Evolutionary conservation across 2,329 filamentous ascomycete genomes (phyloP).

Genomic region (Alternaria sp.): DNA sequence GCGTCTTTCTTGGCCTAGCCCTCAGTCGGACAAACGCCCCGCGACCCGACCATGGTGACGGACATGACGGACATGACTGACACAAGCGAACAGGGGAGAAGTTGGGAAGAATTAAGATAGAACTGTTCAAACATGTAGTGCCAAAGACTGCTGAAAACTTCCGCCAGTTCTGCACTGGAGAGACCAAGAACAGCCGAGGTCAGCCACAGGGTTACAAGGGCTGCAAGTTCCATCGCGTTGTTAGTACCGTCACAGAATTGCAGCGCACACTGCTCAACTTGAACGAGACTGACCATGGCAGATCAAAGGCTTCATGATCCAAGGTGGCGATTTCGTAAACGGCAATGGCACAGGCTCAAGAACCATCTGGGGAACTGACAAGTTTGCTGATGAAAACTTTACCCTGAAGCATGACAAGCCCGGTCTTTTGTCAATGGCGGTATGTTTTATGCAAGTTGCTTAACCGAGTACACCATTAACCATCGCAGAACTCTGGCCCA

Average conservation of each 20-base stretch:
- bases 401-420: constrained; percentile 76
- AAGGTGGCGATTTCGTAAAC: constrained; percentile 94
- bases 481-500: constrained; percentile 78
- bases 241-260: constrained; percentile 58
- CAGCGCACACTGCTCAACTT: background rate
- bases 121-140: constrained; percentile 84
- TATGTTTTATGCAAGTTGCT: constrained; percentile 5
- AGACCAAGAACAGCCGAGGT: constrained; percentile 79
- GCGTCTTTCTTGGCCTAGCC: constrained; percentile 24
- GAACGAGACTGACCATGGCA: constrained; percentile 49
- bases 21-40: constrained; percentile 9
- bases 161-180: constrained; percentile 94
- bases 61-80: constrained; percentile 35
- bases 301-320: constrained; percentile 98
- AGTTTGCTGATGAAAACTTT: constrained; percentile 93
- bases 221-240: constrained; percentile 91
- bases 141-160: constrained; percentile 96
- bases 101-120: constrained; percentile 50
- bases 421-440: constrained; percentile 88
- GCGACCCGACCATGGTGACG: constrained; percentile 21
- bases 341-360: constrained; percentile 89
- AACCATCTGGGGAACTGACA: constrained; percentile 84
- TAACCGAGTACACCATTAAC: background rate
- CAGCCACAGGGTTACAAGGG: constrained; percentile 93
- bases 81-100: constrained; percentile 44